Conservation (phyloP, 148 eudicot species). For the Rhododendron molle region DNA sequence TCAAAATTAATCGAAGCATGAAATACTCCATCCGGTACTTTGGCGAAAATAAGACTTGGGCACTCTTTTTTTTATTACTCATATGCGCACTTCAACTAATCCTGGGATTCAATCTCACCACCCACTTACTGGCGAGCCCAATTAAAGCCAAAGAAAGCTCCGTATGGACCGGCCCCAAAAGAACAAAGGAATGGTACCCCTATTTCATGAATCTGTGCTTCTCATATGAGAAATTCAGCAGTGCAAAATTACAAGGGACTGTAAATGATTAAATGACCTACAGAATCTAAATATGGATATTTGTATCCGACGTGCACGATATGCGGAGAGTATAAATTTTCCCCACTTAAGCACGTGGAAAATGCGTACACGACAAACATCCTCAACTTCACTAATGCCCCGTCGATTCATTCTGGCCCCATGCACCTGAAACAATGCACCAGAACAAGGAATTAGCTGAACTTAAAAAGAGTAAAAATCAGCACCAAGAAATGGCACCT, state of each 20-base stretch:
- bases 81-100: no score
- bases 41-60: no score
- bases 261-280: not conserved
- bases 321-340: not conserved
- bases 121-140: no score
- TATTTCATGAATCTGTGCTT: not conserved
- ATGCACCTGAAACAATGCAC: not conserved
- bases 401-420: not conserved
- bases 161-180: no score
- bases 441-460: not conserved
- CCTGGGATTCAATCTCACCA: no score
- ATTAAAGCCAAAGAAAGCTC: no score
- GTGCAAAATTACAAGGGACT: not conserved
- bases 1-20: no score
- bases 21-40: no score
- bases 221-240: not conserved
- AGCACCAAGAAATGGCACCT: not conserved
- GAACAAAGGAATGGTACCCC: not conserved
- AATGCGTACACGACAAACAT: not conserved
- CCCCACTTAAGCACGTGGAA: not conserved
- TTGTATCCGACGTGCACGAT: not conserved
- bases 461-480: not conserved
- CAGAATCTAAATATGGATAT: not conserved
- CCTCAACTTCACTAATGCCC: not conserved
- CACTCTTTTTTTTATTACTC: no score